phyloP scores from a whole-genome alignment of 2,329 filamentous ascomycete genomes.

The Venturia nashicola region DNA sequence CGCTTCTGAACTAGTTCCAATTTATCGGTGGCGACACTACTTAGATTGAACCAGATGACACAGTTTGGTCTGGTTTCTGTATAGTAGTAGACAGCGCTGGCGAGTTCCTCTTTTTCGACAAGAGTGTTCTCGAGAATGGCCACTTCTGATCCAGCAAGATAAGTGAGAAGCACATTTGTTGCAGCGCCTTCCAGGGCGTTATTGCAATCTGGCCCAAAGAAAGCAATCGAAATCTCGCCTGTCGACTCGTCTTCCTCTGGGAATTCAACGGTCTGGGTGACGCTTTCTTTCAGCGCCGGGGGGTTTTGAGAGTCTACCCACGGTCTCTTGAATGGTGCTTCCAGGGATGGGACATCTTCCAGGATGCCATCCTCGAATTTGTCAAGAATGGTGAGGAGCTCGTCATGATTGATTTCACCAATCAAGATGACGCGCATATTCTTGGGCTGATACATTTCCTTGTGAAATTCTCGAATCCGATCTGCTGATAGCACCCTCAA shows the following conservation, averaged over 20 bases:
- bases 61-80: conserved; percentile 70
- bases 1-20: conserved; percentile 74
- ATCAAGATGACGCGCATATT: conserved; percentile 86
- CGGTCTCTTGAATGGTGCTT: conserved; percentile 68
- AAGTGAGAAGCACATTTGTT: conserved; percentile 67
- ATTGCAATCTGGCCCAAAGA: conserved; percentile 74
- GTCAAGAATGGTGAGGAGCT: conserved; percentile 71
- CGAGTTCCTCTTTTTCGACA: conserved; percentile 85
- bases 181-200: conserved; percentile 58
- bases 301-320: conserved; percentile 84
- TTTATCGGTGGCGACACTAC: conserved; percentile 76
- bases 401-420: conserved; percentile 76
- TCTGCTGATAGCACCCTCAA: conserved; percentile 76
- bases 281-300: conserved; percentile 57
- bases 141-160: conserved; percentile 86
- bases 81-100: conserved; percentile 71
- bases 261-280: conserved; percentile 72
- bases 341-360: conserved; percentile 63
- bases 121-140: conserved; percentile 83
- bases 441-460: conserved; percentile 94
- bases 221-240: conserved; percentile 75
- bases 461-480: conserved; percentile 87
- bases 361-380: conserved; percentile 80
- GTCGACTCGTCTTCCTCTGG: conserved; percentile 93
- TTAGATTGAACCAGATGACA: conserved; percentile 75